phyloP scores from a whole-genome alignment of 176 grass and related monocot genomes.

The Carex parvula region DNA sequence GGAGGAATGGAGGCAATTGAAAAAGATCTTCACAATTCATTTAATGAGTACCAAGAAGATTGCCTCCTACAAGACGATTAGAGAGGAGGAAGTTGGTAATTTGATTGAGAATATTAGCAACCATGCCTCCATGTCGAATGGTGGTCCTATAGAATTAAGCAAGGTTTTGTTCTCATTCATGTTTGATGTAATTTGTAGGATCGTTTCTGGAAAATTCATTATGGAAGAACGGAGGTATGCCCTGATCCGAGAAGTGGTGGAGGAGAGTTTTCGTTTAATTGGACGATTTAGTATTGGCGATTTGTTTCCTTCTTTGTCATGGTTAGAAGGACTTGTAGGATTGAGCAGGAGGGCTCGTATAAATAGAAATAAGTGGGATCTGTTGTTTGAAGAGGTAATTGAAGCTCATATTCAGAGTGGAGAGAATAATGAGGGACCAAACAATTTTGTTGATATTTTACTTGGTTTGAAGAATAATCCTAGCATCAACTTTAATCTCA shows the following conservation, averaged over 20 bases:
- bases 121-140: neutral
- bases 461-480: constrained; percentile 19
- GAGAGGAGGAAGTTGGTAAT: constrained; percentile 22
- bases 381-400: neutral
- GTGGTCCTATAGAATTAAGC: neutral
- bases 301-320: constrained; percentile 6
- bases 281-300: neutral
- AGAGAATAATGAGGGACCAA: neutral
- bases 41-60: neutral
- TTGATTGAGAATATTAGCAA: neutral
- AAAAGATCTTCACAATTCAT: constrained; percentile 16
- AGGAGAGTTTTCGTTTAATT: neutral
- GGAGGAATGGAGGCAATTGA: constrained; percentile 22
- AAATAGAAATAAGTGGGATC: neutral
- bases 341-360: neutral
- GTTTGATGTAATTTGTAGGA: neutral
- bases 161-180: neutral
- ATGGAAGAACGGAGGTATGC: neutral
- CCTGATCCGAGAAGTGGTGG: neutral
- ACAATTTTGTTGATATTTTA: constrained; percentile 34
- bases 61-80: neutral
- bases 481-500: constrained; percentile 15
- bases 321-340: neutral
- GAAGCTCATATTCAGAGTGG: neutral
- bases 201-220: constrained; percentile 11